Percentiles rank a stretch among this genome's conserved stretches.
Conservation (phyloP, 306 rosid species). For the Cercis canadensis region DNA sequence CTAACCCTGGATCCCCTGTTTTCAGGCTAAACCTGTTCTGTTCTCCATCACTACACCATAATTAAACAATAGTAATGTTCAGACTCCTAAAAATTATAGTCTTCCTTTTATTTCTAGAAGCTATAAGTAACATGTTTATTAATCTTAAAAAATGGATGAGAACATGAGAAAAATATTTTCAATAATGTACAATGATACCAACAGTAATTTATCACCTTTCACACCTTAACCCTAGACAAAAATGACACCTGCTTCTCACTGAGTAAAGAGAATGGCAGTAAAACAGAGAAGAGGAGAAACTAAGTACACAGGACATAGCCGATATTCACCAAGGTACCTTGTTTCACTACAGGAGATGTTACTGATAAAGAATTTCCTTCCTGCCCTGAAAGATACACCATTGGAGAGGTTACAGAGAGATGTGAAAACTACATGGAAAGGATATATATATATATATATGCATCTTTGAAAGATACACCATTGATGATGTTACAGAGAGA, state of each 20-base stretch:
- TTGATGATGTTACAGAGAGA: conserved; percentile 30
- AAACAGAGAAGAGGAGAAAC: conserved; percentile 32
- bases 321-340: conserved; percentile 64
- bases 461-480: conserved; percentile 50
- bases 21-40: no score
- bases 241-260: conserved; percentile 9
- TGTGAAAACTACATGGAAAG: conserved; percentile 16
- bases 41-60: neutral
- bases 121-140: neutral
- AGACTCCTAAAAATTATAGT: no score
- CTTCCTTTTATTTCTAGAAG: neutral
- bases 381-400: conserved; percentile 66
- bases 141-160: neutral
- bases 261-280: conserved; percentile 12
- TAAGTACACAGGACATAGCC: conserved; percentile 33
- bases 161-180: no score
- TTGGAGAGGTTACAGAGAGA: conserved; percentile 30
- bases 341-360: conserved; percentile 68
- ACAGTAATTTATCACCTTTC: neutral
- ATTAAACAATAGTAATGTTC: neutral
- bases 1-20: no score
- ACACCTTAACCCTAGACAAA: neutral
- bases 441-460: no score
- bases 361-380: conserved; percentile 83
- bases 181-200: neutral